A percentile compares a stretch with the other conserved stretches of the same genome.
These are phyloP conservation scores for Boletus subparvulus DNA, from an alignment of 768 basidiomycete genomes.

Conservation along the genomic window DNA sequence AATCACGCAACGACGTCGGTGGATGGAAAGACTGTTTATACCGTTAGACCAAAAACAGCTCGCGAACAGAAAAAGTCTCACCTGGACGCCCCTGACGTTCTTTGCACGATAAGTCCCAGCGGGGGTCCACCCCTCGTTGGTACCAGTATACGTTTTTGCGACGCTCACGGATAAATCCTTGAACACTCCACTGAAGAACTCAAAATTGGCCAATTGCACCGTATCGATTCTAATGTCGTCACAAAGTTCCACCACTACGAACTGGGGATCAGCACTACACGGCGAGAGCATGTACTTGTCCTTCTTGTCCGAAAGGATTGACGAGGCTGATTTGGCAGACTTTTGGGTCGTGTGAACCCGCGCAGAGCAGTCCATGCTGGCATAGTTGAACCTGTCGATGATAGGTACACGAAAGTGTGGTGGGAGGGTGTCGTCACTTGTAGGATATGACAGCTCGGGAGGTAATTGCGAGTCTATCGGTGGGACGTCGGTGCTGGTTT, in stretches of 20 bases:
- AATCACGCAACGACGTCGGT: constrained; percentile 68
- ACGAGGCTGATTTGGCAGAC: constrained; percentile 75
- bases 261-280: constrained; percentile 63
- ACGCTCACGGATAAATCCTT: constrained; percentile 87
- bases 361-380: constrained; percentile 88
- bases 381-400: constrained; percentile 92
- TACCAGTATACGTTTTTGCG: constrained; percentile 73
- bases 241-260: constrained; percentile 93
- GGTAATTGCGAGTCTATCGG: constrained; percentile 10
- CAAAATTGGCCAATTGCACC: constrained; percentile 93
- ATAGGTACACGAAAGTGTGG: constrained; percentile 73
- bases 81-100: constrained; percentile 90
- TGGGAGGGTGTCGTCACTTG: constrained; percentile 34
- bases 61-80: constrained; percentile 34
- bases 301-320: constrained; percentile 85
- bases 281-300: constrained; percentile 98
- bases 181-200: constrained; percentile 97
- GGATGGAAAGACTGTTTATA: constrained; percentile 68
- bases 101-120: constrained; percentile 83
- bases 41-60: not conserved
- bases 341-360: constrained; percentile 84
- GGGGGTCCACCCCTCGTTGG: constrained; percentile 61
- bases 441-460: constrained; percentile 12
- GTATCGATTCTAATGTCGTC: constrained; percentile 97
- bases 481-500: not conserved